Percentiles rank a stretch among this genome's conserved stretches.
These are phyloP conservation scores for Auricularia auricula-judae DNA, from an alignment of 768 basidiomycete genomes.

Conservation along the genomic window DNA sequence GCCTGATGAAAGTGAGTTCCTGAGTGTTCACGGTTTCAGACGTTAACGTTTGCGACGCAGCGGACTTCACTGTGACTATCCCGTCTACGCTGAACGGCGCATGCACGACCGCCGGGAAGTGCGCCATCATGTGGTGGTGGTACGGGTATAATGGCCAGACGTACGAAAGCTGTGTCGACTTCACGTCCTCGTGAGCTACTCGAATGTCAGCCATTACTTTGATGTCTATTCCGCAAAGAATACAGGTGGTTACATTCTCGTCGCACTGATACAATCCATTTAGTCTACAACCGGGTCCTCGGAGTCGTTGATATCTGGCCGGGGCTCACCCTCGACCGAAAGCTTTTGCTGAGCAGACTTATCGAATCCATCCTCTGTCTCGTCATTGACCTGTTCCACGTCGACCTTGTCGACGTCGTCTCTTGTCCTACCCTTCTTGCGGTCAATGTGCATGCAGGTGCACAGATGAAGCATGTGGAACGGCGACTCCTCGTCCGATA, in stretches of 20 bases:
- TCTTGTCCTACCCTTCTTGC: neutral
- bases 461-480: neutral
- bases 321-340: neutral
- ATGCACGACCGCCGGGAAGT: neutral
- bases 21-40: neutral
- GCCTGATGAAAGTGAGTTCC: conserved; percentile 1
- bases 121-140: conserved; percentile 6
- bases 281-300: neutral
- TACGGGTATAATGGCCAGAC: conserved; percentile 1
- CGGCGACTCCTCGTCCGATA: neutral
- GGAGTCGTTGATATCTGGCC: neutral
- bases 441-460: neutral
- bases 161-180: conserved; percentile 7
- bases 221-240: no score
- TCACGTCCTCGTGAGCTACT: neutral
- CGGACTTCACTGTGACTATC: conserved; percentile 3
- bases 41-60: neutral
- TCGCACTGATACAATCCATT: neutral
- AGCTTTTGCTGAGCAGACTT: neutral
- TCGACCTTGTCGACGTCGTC: neutral
- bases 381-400: neutral
- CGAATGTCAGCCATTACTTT: no score
- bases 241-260: neutral
- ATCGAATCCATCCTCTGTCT: neutral
- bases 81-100: neutral